Conservation (phyloP, 2,329 filamentous ascomycete species). For the Byssoonygena ceratinophila region DNA sequence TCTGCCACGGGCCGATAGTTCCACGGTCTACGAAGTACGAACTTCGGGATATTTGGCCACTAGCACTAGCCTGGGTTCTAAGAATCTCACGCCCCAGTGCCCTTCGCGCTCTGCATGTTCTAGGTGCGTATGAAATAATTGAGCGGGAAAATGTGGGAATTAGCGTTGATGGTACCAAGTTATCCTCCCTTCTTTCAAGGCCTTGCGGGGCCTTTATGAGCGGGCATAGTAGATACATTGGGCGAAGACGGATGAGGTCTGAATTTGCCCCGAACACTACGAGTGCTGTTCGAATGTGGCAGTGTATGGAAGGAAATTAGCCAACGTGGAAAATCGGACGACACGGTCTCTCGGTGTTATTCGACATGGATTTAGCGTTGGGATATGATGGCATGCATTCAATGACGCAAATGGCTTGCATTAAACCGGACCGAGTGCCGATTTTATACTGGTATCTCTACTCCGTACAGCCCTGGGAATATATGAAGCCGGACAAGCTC, state of each 20-base stretch:
- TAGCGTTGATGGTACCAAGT: neutral
- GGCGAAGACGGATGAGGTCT: neutral
- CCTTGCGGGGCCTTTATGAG: neutral
- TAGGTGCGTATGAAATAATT: constrained; percentile 39
- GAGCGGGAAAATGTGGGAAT: neutral
- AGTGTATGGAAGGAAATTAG: constrained; percentile 33
- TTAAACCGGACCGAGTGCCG: constrained; percentile 42
- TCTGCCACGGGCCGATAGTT: constrained; percentile 12
- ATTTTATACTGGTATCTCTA: constrained; percentile 40
- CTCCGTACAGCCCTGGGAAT: constrained; percentile 12
- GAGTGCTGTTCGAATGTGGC: constrained; percentile 19
- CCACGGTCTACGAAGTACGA: constrained; percentile 22
- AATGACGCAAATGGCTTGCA: constrained; percentile 39
- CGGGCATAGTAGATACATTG: neutral
- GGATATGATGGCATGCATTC: constrained; percentile 54
- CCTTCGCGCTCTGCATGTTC: constrained; percentile 21
- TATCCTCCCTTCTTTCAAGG: neutral
- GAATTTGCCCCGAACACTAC: neutral
- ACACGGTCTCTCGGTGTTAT: constrained; percentile 40
- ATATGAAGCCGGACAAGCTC: constrained; percentile 26
- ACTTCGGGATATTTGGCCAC: constrained; percentile 23
- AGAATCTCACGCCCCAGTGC: constrained; percentile 27
- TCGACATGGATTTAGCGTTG: constrained; percentile 41
- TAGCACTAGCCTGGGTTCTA: constrained; percentile 24
- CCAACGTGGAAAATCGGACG: constrained; percentile 37